Percentiles rank a stretch among this genome's conserved stretches.
Conservation (phyloP, 2,329 filamentous ascomycete genomes). For the Fusarium palustre region DNA sequence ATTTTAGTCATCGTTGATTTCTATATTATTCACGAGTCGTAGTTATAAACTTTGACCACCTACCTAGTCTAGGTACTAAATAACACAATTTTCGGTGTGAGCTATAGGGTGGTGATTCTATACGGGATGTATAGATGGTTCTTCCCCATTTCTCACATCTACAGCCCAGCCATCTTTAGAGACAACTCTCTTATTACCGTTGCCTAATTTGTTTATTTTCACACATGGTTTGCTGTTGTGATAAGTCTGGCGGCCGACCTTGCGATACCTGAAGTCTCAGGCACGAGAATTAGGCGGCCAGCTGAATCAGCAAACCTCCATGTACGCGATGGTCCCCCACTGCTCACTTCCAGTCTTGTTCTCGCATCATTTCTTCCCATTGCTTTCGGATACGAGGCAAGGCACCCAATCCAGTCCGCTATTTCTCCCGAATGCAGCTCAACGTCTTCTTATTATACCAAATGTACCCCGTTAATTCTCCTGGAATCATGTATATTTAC, state of each 20-base stretch:
- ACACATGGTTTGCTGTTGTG: neutral
- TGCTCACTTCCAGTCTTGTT: neutral
- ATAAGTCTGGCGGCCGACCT: neutral
- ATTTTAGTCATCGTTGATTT: neutral
- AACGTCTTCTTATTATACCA: neutral
- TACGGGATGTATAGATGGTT: no score
- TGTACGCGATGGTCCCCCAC: neutral
- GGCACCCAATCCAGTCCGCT: constrained; percentile 9
- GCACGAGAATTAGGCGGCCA: constrained; percentile 11
- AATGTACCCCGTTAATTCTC: neutral
- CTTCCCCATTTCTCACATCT: neutral
- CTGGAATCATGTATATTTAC: neutral
- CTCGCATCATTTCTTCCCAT: neutral
- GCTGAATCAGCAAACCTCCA: constrained; percentile 25
- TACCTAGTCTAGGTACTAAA: no score
- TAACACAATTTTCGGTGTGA: neutral
- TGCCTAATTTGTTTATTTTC: neutral
- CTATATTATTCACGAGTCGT: no score
- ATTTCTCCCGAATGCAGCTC: neutral
- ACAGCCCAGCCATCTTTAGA: no score
- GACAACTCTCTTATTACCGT: neutral
- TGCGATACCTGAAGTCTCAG: constrained; percentile 25
- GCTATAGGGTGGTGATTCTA: neutral
- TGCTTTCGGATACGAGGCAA: neutral
- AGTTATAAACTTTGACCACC: neutral